These are phyloP conservation scores for Clavariopsis aquatica DNA, from an alignment of 495 filamentous ascomycete genomes.

Conservation along the genomic window DNA sequence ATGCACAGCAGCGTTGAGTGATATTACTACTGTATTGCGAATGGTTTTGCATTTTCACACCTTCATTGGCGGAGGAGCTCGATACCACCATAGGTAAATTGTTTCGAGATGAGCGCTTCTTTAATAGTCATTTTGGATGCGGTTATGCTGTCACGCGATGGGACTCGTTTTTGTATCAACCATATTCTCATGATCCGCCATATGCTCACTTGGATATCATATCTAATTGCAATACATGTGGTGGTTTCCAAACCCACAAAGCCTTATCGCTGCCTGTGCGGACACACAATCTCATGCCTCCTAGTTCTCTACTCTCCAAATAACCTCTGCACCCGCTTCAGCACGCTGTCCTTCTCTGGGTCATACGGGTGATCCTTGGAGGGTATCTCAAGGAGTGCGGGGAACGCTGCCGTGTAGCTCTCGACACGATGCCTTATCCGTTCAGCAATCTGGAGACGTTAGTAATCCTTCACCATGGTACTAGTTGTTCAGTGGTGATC, in stretches of 20 bases:
- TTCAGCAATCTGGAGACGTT: constrained; percentile 72
- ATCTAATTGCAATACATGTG: not conserved
- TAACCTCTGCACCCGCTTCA: constrained; percentile 83
- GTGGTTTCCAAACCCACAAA: not conserved
- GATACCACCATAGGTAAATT: constrained; percentile 12
- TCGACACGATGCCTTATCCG: constrained; percentile 82
- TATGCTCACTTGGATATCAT: constrained; percentile 3
- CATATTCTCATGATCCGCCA: not conserved
- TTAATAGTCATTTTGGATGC: not conserved
- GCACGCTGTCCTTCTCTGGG: constrained; percentile 96
- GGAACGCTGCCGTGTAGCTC: constrained; percentile 72
- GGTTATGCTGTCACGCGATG: constrained; percentile 16
- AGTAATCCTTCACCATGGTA: not conserved
- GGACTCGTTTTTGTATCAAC: too few species aligned
- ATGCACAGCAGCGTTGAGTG: not conserved
- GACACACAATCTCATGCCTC: not conserved
- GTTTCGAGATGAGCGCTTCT: not conserved
- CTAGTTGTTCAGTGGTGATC: not conserved
- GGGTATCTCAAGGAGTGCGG: constrained; percentile 85
- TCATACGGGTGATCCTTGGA: constrained; percentile 99
- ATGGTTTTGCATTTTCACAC: constrained; percentile 1
- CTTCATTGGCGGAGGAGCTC: not conserved
- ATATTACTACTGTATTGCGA: constrained; percentile 3
- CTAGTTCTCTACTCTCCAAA: constrained; percentile 72
- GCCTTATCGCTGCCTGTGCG: not conserved